These are phyloP conservation scores for Fusarium citri DNA, from an alignment of 2,329 filamentous ascomycete species.

Conservation along the genomic window DNA sequence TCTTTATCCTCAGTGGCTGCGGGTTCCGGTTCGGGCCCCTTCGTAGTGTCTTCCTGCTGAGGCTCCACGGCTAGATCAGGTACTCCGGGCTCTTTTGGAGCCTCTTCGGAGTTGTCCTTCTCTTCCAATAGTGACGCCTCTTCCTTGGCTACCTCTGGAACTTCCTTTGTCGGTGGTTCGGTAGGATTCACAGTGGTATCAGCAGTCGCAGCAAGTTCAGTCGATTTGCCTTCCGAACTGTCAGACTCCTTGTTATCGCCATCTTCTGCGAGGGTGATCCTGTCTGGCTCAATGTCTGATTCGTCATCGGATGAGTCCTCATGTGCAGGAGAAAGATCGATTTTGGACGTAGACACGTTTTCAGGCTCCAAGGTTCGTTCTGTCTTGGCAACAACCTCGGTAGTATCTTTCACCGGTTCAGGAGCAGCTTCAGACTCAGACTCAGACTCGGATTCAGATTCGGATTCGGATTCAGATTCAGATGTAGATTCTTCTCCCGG, in stretches of 20 bases:
- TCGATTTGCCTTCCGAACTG: neutral
- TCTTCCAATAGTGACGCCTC: slow-evolving; percentile 6
- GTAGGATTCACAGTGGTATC: slow-evolving; percentile 4
- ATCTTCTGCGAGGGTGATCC: neutral
- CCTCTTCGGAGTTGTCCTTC: slow-evolving; percentile 13
- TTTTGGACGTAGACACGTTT: neutral
- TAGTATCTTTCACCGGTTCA: slow-evolving; percentile 2
- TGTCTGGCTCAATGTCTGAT: neutral
- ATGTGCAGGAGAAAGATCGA: slow-evolving; percentile 1
- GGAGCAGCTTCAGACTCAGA: neutral
- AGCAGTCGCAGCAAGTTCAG: neutral
- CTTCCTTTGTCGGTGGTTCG: slow-evolving; percentile 1
- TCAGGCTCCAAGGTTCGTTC: neutral
- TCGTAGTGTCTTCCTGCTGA: slow-evolving; percentile 6
- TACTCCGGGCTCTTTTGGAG: slow-evolving; percentile 5
- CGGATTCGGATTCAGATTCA: slow-evolving; percentile 11
- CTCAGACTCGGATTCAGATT: neutral
- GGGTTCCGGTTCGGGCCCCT: slow-evolving; percentile 3
- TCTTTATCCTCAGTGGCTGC: slow-evolving; percentile 7
- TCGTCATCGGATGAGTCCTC: slow-evolving; percentile 4
- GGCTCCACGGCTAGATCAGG: neutral
- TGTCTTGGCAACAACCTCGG: slow-evolving; percentile 5
- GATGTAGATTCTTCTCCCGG: neutral
- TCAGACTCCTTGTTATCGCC: neutral
- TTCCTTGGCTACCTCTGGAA: slow-evolving; percentile 5